phyloP scores from a whole-genome alignment of 2,329 filamentous ascomycete genomes.

The Paecilomyces fulvus region DNA sequence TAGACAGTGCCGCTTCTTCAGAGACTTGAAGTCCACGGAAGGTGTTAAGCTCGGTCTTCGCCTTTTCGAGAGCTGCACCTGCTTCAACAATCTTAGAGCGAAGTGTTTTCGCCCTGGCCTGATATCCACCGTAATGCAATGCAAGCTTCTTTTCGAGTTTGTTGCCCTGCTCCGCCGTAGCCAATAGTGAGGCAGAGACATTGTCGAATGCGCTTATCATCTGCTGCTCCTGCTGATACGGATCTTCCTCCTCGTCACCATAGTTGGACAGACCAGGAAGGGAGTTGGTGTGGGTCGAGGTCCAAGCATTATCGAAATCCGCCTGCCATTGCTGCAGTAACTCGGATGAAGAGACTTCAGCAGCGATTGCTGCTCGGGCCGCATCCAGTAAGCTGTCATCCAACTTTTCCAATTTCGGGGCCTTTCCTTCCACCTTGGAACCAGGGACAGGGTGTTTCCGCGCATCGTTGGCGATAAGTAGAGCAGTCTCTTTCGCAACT shows the following conservation, averaged over 20 bases:
- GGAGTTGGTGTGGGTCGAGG: constrained; percentile 38
- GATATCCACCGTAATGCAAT: constrained; percentile 81
- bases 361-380: constrained; percentile 67
- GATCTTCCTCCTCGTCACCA: constrained; percentile 63
- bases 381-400: constrained; percentile 64
- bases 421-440: constrained; percentile 54
- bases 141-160: constrained; percentile 91
- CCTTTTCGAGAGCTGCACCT: constrained; percentile 64
- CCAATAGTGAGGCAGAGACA: constrained; percentile 64
- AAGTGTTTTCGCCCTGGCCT: constrained; percentile 72
- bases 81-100: constrained; percentile 71
- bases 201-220: constrained; percentile 66
- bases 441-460: constrained; percentile 63
- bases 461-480: constrained; percentile 76
- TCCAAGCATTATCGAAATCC: constrained; percentile 45
- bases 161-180: constrained; percentile 68
- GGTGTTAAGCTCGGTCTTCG: constrained; percentile 60
- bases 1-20: constrained; percentile 67
- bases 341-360: constrained; percentile 51
- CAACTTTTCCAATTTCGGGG: constrained; percentile 54
- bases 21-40: constrained; percentile 69
- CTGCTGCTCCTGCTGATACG: constrained; percentile 45
- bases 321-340: constrained; percentile 43
- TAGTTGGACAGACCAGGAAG: constrained; percentile 77
- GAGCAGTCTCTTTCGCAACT: constrained; percentile 68